Evolutionary conservation across 106 monocot species (phyloP).

Genomic region (Acanthochlamys bracteata): DNA sequence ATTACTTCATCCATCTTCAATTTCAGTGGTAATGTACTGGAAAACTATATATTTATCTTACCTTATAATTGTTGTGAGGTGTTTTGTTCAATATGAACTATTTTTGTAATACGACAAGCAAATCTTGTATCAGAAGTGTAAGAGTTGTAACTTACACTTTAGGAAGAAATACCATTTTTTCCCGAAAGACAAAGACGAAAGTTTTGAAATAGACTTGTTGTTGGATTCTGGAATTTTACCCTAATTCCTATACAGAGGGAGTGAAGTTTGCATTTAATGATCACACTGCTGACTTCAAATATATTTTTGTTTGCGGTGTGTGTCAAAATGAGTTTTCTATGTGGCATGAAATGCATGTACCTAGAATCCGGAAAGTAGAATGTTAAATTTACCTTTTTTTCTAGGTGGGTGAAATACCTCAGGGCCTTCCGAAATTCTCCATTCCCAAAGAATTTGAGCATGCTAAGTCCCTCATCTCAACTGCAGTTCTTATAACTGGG

Average conservation of each 20-base stretch:
- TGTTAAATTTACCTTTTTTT: neutral
- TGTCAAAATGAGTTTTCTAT: too few relatives aligned
- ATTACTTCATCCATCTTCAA: conserved; percentile 91
- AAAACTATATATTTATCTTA: neutral
- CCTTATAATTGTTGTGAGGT: neutral
- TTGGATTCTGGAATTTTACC: too few relatives aligned
- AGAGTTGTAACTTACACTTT: too few relatives aligned
- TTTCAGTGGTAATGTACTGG: conserved; percentile 64
- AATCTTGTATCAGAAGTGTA: too few relatives aligned
- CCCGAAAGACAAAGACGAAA: too few relatives aligned
- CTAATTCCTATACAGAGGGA: too few relatives aligned
- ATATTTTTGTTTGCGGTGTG: neutral
- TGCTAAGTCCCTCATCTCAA: conserved; percentile 75
- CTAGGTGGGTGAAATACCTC: conserved; percentile 96
- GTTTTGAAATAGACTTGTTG: too few relatives aligned
- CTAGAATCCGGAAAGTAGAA: neutral
- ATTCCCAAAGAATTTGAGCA: conserved; percentile 76
- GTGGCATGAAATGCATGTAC: neutral
- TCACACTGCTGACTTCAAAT: neutral
- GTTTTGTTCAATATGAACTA: neutral
- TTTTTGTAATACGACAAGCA: neutral
- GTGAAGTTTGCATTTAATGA: neutral
- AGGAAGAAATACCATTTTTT: too few relatives aligned
- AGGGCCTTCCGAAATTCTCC: conserved; percentile 86
- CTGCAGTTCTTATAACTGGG: conserved; percentile 93